phyloP scores from a whole-genome alignment of 78 protist species.

The Guillardia theta region DNA sequence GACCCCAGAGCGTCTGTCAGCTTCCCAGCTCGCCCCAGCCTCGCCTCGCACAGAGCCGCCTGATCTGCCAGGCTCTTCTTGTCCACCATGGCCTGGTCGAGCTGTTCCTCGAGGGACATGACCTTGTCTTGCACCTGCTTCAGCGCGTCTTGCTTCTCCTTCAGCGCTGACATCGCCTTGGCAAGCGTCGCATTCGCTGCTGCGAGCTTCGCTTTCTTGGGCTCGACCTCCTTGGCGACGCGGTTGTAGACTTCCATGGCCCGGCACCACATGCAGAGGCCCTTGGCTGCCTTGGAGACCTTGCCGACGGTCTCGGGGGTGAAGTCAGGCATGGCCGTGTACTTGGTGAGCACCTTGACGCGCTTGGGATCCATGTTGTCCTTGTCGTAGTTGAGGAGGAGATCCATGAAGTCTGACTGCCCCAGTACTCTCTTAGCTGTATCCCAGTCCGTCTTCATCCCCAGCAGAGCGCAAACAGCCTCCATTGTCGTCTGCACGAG shows the following conservation, averaged over 20 bases:
- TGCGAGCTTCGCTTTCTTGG: constrained; percentile 63
- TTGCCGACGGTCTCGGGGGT: constrained; percentile 61
- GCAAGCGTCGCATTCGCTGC: neutral
- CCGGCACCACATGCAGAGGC: constrained; percentile 86
- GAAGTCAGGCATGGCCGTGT: constrained; percentile 65
- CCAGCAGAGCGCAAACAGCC: constrained; percentile 70
- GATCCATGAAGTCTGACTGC: constrained; percentile 27
- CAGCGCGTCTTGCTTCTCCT: neutral
- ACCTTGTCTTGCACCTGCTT: constrained; percentile 45
- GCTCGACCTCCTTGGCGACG: constrained; percentile 67
- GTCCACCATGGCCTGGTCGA: neutral
- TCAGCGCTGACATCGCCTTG: neutral
- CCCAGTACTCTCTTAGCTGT: constrained; percentile 44
- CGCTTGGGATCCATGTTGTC: constrained; percentile 62
- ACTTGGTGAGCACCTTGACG: constrained; percentile 49
- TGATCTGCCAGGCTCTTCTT: neutral
- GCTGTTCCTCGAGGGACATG: neutral
- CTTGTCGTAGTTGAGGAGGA: constrained; percentile 66
- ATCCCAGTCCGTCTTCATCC: constrained; percentile 64
- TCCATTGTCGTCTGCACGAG: constrained; percentile 77
- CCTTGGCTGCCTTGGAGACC: constrained; percentile 72
- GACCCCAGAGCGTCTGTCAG: constrained; percentile 52
- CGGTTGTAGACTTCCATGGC: constrained; percentile 73
- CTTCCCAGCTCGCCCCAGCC: constrained; percentile 75
- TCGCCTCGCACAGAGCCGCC: constrained; percentile 39